phyloP scores from a whole-genome alignment of 805 yeast genomes.

The Tetrapisispora arboricola region DNA sequence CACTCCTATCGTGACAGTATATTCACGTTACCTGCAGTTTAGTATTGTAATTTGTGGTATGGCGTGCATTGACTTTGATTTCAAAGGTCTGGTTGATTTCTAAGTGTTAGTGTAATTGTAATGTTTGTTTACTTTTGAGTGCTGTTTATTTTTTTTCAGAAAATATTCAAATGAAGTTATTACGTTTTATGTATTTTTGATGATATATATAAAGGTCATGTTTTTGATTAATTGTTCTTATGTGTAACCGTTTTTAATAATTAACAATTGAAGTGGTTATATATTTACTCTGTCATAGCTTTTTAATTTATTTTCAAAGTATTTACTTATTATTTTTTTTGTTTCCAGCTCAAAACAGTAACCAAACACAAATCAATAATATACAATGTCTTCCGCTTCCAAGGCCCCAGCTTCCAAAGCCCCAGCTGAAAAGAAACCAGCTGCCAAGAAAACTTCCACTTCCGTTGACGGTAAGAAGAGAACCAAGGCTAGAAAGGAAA shows the following conservation, averaged over 20 bases:
- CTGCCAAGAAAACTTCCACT: constrained; percentile 88
- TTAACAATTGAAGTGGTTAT: no score
- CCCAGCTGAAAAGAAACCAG: constrained; percentile 35
- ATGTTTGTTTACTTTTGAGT: neutral
- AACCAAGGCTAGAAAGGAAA: constrained; percentile 93
- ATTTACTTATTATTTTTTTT: neutral
- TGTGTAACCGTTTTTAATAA: no score
- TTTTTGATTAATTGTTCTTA: no score
- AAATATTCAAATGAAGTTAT: neutral
- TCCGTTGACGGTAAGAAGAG: constrained; percentile 80
- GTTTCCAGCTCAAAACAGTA: neutral
- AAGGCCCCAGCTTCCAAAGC: constrained; percentile 36
- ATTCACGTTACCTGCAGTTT: no score
- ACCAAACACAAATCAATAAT: neutral
- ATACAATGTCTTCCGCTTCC: constrained; percentile 56
- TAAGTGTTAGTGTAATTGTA: no score
- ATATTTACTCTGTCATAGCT: no score
- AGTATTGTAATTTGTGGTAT: constrained; percentile 1
- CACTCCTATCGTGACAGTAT: neutral
- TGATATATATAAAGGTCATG: constrained; percentile 1
- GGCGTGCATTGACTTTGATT: no score
- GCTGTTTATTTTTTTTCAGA: neutral
- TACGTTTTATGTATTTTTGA: no score
- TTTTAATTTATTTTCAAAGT: no score
- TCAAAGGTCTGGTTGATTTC: no score